Evolutionary conservation across 1,284 basidiomycete genomes (phyloP).

Genomic region (Cutaneotrichosporon spelunceum): DNA sequence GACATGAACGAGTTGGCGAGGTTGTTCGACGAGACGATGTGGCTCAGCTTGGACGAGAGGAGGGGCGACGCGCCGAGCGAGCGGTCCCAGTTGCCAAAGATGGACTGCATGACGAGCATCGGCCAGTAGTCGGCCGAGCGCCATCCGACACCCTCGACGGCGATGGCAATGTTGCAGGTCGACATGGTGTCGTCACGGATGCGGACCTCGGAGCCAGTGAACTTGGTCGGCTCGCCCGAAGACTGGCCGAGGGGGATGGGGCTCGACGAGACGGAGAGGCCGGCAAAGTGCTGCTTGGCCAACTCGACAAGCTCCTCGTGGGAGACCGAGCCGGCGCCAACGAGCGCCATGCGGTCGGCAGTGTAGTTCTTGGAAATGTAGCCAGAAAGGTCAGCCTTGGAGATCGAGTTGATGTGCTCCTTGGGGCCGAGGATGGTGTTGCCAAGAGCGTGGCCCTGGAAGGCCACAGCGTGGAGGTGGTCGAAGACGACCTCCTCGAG

Average conservation of each 20-base stretch:
- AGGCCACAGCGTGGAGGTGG: constrained; percentile 94
- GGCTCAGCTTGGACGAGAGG: constrained; percentile 84
- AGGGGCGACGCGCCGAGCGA: constrained; percentile 86
- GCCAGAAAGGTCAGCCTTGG: constrained; percentile 77
- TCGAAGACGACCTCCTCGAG: constrained; percentile 98
- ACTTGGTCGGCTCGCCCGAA: constrained; percentile 68
- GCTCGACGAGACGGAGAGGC: constrained; percentile 79
- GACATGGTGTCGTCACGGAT: constrained; percentile 87
- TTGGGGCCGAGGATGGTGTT: constrained; percentile 97
- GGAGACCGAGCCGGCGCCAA: constrained; percentile 92
- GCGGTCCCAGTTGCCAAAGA: constrained; percentile 99
- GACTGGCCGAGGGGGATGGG: constrained; percentile 84
- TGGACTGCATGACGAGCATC: constrained; percentile 97
- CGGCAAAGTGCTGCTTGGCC: constrained; percentile 88
- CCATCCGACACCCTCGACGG: constrained; percentile 98
- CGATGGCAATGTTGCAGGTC: constrained; percentile 90
- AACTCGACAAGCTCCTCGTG: constrained; percentile 91
- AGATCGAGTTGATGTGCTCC: constrained; percentile 93
- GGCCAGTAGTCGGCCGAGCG: constrained; percentile 98
- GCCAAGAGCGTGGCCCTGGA: constrained; percentile 81
- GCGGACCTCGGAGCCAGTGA: constrained; percentile 93
- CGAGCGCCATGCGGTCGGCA: constrained; percentile 97
- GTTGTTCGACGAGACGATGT: constrained; percentile 89
- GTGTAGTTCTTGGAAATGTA: constrained; percentile 99
- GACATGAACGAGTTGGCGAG: constrained; percentile 99